phyloP scores from a whole-genome alignment of 495 filamentous ascomycete species.

The Talaromyces liani region DNA sequence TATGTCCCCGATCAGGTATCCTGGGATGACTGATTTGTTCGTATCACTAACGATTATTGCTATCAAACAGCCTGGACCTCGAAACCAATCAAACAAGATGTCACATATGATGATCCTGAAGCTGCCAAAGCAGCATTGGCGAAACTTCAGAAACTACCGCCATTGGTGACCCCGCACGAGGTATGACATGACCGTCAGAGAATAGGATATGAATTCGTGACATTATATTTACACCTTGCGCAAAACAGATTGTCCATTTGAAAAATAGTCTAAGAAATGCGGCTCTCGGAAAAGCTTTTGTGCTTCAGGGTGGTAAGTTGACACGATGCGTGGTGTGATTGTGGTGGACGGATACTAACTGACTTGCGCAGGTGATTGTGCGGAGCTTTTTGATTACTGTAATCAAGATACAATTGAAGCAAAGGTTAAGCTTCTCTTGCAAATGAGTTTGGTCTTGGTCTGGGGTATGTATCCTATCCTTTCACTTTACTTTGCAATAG shows the following conservation, averaged over 20 bases:
- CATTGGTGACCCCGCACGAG: conserved; percentile 80
- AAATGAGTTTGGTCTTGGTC: conserved; percentile 91
- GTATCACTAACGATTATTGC: too few species aligned
- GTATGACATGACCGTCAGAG: conserved; percentile 18
- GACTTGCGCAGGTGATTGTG: conserved; percentile 64
- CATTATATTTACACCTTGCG: background rate
- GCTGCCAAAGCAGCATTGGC: conserved; percentile 55
- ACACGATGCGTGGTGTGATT: background rate
- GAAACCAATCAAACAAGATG: conserved; percentile 88
- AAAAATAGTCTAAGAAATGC: conserved; percentile 74
- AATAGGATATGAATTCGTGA: background rate
- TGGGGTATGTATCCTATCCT: too few species aligned
- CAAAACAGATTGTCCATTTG: conserved; percentile 62
- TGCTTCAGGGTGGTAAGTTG: conserved; percentile 71
- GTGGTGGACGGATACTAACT: background rate
- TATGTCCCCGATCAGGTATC: background rate
- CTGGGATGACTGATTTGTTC: too few species aligned
- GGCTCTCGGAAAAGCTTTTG: conserved; percentile 84
- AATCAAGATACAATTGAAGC: conserved; percentile 80
- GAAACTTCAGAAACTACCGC: conserved; percentile 73
- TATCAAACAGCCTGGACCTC: conserved; percentile 80
- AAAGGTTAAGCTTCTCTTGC: conserved; percentile 91
- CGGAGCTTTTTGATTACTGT: conserved; percentile 96
- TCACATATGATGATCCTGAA: conserved; percentile 63
- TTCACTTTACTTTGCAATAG: too few species aligned